Conservation (phyloP, 2,329 filamentous ascomycete species). For the Chaetomiaceae sp. region DNA sequence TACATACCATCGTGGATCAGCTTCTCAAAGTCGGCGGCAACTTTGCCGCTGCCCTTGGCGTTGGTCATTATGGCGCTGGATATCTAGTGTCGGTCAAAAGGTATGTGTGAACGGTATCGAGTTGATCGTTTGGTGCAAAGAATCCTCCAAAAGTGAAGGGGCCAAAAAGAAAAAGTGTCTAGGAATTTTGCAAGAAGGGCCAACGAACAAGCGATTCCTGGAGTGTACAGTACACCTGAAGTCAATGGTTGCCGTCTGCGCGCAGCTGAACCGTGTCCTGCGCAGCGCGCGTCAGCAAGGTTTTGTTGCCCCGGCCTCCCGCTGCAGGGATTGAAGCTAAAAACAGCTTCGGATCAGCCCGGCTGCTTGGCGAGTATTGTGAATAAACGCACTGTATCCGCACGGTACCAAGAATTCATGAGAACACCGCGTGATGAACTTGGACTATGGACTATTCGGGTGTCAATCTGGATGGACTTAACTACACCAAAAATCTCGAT, state of each 20-base stretch:
- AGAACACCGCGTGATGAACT: no score
- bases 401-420: background rate
- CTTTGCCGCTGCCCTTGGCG: constrained; percentile 26
- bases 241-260: background rate
- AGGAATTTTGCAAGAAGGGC: background rate
- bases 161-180: background rate
- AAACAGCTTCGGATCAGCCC: background rate
- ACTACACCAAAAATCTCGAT: no score
- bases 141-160: no score
- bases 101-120: background rate
- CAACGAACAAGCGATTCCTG: no score
- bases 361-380: background rate
- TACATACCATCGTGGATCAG: constrained; percentile 50
- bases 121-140: background rate
- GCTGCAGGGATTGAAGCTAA: background rate
- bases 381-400: background rate
- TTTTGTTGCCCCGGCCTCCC: background rate
- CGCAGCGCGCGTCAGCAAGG: constrained; percentile 7
- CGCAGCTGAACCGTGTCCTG: background rate
- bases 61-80: constrained; percentile 24
- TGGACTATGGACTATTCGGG: no score
- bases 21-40: constrained; percentile 50
- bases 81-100: background rate
- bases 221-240: no score
- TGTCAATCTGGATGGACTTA: no score